Base-by-base conservation (phyloP, 1,284 basidiomycete species). In the Exobasidium cylindrosporum region DNA sequence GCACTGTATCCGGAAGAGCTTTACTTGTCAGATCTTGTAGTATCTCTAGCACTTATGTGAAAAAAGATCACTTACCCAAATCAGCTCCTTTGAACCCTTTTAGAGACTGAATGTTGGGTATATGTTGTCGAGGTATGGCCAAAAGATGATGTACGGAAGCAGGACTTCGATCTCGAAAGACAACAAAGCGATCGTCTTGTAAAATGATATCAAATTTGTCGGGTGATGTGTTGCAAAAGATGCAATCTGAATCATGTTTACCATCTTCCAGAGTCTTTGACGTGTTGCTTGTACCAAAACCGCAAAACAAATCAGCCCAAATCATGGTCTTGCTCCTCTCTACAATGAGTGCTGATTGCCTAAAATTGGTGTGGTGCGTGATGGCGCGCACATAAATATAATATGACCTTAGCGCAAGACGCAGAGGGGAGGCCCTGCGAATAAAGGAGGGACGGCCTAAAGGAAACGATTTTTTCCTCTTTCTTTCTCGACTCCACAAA, bases 91-190 rank as follows among this genome's bases (percentile, higher is more conserved):
- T 84, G 10, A 75, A 64, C 52, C 75, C 69, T 7, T 65, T 72
- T 30, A 89, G 77, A 4, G 83, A 80, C 66, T 82, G 83, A n/a
- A 88, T 70, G 45, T 71, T 72, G 52, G 63, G 64, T 6, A 76
- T 83, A 70, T 90, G 89, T 6, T 62, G 68, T 67, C 85, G 85
- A 1, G 89, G 88, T 47, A 88, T 84, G 23, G 90, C 82, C 50
- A 87, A 84, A 21, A 89, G 80, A 77, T 90, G 89, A 46, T 85
- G 81, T 45, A 77, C 69, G 23, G 87, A 84, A 1, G 86, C 84
- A 4, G 89, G 88, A 43, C 82, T 84, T 30, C 84, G 83, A 77
- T 90, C 89, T 46, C 79, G 77, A 70, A 90, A 90, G 14, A 85
- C 88, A 13, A 88, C 81, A 65, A 86, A 85, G 1, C 79, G 66